Evolutionary conservation across 805 yeast species (phyloP).

Genomic region (Cyberlindnera subsufficiens): DNA sequence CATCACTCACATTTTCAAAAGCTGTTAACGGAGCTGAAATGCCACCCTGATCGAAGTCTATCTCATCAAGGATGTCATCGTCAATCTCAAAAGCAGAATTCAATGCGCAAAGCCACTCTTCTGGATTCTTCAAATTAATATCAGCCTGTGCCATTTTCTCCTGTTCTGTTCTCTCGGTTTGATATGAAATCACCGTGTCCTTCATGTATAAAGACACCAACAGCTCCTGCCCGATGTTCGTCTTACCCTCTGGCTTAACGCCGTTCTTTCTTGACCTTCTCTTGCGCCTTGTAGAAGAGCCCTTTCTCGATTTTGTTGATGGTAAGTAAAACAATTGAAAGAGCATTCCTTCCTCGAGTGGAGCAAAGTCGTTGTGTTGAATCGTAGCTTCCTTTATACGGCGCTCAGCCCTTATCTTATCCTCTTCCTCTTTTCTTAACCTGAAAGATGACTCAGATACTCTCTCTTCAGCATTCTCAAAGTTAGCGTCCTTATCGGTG

Average conservation of each 20-base stretch:
- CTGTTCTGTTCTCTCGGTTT: too few species aligned
- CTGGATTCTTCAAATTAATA: conserved; percentile 1
- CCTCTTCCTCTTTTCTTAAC: not conserved
- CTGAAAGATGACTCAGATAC: not conserved
- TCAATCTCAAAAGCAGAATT: conserved; percentile 16
- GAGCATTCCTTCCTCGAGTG: conserved; percentile 7
- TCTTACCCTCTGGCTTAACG: too few species aligned
- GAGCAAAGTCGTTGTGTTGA: conserved; percentile 11
- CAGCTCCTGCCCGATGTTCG: too few species aligned
- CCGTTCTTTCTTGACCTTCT: too few species aligned
- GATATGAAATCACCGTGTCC: not conserved
- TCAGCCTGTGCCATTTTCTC: too few species aligned
- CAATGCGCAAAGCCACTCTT: conserved; percentile 14
- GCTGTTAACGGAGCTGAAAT: not conserved
- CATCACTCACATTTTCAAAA: not conserved
- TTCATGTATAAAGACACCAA: not conserved
- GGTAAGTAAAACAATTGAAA: not conserved
- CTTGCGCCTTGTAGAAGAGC: too few species aligned
- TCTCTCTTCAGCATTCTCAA: not conserved
- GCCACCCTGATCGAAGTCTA: conserved; percentile 3
- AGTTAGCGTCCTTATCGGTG: not conserved
- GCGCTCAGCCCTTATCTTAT: not conserved
- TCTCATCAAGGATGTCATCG: conserved; percentile 11
- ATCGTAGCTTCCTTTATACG: conserved; percentile 10
- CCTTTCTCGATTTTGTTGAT: not conserved